Evolutionary conservation across 2,329 filamentous ascomycete species (phyloP).

Genomic region (Sclerotinia glacialis): DNA sequence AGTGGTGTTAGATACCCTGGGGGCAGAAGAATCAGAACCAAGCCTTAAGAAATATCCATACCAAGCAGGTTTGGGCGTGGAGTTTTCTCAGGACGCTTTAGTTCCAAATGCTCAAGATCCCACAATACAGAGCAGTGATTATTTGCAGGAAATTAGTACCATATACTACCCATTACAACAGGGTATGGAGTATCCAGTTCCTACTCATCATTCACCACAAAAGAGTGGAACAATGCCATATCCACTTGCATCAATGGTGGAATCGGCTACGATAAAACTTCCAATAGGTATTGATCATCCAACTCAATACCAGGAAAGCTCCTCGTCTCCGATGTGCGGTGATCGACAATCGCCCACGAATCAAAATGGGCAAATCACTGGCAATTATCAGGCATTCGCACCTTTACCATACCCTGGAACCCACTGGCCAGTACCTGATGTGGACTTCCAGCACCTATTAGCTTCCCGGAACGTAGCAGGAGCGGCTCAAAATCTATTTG

Average conservation of each 20-base stretch:
- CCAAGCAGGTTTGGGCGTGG: neutral
- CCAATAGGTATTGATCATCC: rapidly evolving
- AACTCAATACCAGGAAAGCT: neutral
- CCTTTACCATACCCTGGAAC: rapidly evolving
- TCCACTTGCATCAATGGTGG: neutral
- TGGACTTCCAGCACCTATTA: rapidly evolving
- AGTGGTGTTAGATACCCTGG: neutral
- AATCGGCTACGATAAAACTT: neutral
- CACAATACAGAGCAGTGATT: neutral
- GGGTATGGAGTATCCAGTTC: neutral
- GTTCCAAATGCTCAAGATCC: neutral
- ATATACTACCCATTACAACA: neutral
- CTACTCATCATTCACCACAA: no score
- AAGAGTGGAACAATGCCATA: neutral
- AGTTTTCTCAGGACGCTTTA: neutral
- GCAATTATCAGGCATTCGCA: neutral
- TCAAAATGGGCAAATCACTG: neutral
- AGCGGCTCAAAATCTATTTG: neutral
- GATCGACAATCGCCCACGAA: neutral
- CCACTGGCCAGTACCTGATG: rapidly evolving
- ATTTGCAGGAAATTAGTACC: neutral
- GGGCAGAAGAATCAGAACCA: neutral
- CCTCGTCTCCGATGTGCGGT: no score
- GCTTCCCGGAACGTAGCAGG: no score
- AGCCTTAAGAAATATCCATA: rapidly evolving